Evolutionary conservation across 768 basidiomycete genomes (phyloP).

Genomic region (Pleurotus tuoliensis): DNA sequence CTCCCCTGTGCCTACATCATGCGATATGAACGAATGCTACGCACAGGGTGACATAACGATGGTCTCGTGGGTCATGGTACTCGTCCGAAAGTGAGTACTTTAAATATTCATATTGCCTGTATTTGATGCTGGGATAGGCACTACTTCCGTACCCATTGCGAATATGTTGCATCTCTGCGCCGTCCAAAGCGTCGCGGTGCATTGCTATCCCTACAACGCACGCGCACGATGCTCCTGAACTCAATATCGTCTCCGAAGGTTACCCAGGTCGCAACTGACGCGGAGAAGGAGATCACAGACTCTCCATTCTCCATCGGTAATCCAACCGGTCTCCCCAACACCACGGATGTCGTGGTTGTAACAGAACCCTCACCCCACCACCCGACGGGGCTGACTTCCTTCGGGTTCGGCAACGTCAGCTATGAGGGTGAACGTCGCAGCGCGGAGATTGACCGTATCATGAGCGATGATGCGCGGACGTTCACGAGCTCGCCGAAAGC

Average conservation of each 20-base stretch:
- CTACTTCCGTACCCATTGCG: slow-evolving; percentile 40
- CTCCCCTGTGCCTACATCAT: not conserved
- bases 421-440: too few species aligned
- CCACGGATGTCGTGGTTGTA: not conserved
- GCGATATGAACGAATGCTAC: not conserved
- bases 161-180: slow-evolving; percentile 26
- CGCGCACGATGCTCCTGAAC: slow-evolving; percentile 24
- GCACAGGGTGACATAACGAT: slow-evolving; percentile 41
- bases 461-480: slow-evolving; percentile 17
- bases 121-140: slow-evolving; percentile 22
- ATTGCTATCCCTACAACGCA: slow-evolving; percentile 14
- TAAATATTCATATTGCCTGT: not conserved
- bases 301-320: too few species aligned
- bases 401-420: too few species aligned
- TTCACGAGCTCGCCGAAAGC: slow-evolving; percentile 31
- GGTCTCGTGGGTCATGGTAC: slow-evolving; percentile 64
- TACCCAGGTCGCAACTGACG: slow-evolving; percentile 3
- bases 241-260: slow-evolving; percentile 30
- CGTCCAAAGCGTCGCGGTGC: slow-evolving; percentile 15
- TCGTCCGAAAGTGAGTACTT: slow-evolving; percentile 48
- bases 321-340: too few species aligned
- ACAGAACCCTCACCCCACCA: not conserved
- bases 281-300: slow-evolving; percentile 6
- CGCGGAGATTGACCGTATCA: too few species aligned
- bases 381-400: not conserved